Conservation (phyloP, 371 early-diverging fungal genomes). For the Mucor ambiguus region DNA sequence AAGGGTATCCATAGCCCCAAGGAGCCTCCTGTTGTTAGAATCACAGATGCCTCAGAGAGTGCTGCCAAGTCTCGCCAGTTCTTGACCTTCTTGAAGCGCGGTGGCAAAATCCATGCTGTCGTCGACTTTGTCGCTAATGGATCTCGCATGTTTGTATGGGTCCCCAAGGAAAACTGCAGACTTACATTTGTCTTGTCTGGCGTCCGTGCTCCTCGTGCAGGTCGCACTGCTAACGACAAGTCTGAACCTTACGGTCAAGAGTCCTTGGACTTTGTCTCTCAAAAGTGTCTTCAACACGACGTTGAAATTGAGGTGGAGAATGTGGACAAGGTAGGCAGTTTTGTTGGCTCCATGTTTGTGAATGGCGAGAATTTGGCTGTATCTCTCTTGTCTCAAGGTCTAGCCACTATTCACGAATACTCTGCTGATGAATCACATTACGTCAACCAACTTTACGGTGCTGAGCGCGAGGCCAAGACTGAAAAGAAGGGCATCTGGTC, state of each 20-base stretch:
- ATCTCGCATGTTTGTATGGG: constrained; percentile 79
- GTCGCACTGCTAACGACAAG: constrained; percentile 65
- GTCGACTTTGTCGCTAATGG: constrained; percentile 89
- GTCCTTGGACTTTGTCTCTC: constrained; percentile 71
- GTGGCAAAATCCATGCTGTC: constrained; percentile 72
- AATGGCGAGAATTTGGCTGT: constrained; percentile 69
- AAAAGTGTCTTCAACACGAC: constrained; percentile 85
- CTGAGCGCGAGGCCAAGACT: constrained; percentile 78
- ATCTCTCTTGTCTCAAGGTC: constrained; percentile 74
- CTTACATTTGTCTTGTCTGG: constrained; percentile 85
- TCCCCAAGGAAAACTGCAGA: constrained; percentile 86
- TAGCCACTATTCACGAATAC: constrained; percentile 82
- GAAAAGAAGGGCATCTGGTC: constrained; percentile 62
- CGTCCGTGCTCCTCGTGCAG: constrained; percentile 74
- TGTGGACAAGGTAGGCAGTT: constrained; percentile 88
- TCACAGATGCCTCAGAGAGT: constrained; percentile 73
- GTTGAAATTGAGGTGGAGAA: constrained; percentile 87
- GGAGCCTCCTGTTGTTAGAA: constrained; percentile 69
- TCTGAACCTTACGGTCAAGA: constrained; percentile 91
- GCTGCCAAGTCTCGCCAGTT: constrained; percentile 85
- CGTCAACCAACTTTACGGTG: constrained; percentile 70
- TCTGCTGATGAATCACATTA: constrained; percentile 82
- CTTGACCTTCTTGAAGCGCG: constrained; percentile 80
- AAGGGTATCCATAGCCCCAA: constrained; percentile 84
- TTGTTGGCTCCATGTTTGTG: constrained; percentile 84